Conservation (phyloP, 208 protist genomes). For the Trichomonas tenax region DNA sequence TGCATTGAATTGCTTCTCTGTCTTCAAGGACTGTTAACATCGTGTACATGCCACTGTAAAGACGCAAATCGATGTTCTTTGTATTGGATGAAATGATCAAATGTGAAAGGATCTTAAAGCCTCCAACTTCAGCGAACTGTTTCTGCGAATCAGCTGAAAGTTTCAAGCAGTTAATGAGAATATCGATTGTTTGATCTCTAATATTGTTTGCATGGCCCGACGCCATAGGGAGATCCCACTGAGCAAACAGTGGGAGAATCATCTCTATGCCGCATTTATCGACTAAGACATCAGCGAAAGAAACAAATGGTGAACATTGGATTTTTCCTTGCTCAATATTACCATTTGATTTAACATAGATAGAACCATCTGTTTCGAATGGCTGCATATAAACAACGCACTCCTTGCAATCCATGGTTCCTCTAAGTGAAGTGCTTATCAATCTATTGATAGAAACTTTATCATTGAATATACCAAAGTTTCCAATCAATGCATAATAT, state of each 20-base stretch:
- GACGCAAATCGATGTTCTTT: neutral
- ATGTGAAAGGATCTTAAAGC: neutral
- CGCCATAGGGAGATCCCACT: neutral
- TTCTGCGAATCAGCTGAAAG: neutral
- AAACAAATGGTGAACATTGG: neutral
- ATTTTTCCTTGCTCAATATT: neutral
- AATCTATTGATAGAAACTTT: neutral
- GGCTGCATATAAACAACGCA: neutral
- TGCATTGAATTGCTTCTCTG: neutral
- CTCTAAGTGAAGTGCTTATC: neutral
- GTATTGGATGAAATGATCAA: neutral
- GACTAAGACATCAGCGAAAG: neutral
- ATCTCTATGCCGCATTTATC: neutral
- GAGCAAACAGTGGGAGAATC: neutral
- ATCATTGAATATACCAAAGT: neutral
- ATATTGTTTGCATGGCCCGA: neutral
- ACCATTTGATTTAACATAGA: neutral
- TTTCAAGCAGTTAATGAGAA: neutral
- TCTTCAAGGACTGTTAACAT: neutral
- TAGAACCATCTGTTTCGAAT: neutral
- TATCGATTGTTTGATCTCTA: neutral
- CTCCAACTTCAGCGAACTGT: neutral
- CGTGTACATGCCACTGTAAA: neutral
- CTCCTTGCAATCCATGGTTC: neutral
- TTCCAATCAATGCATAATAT: neutral